Evolutionary conservation across 768 basidiomycete species (phyloP), one percentile per base, ranked within the genome.

Genomic region (Tephrocybe sp.): DNA sequence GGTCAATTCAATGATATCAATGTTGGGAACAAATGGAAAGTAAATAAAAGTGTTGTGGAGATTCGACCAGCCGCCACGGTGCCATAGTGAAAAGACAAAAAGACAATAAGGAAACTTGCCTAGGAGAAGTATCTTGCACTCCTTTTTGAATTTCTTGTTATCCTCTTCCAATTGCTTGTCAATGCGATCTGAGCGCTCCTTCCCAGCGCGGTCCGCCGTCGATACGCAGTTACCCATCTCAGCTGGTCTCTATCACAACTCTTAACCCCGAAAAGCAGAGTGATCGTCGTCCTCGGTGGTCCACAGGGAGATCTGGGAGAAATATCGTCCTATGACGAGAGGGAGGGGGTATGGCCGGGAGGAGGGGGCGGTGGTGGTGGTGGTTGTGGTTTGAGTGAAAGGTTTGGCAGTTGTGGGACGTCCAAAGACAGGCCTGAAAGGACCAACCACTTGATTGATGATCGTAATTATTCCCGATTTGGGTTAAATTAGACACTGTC

Each of bases 51-150:
- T 12, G 12, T 15, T 15, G 15, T 34, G 33, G 33, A 34, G 33
- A 34, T 34, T 4, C 15, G 33, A 15, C 33, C 9, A 34, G 33
- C 15, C 11, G 33, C 33, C 33, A 34, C 33, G 33, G 33, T 15
- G 33, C 33, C 33, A 34, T 34, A 15, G 33, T 9, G 15, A n/a
- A 34, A 34, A 4, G 11, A 34, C 33, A 34, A 34, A 34, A 15
- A 4, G 7, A 37, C 9, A 16, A 34, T 10, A 8, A 25, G 11
- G 40, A 8, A 3, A 75, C 90, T 39, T 52, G 90, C 92, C 94
- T 10, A 97, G 75, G 6, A 97, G 71, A 18, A 97, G 70, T 56
- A 97, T 94, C 78, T 95, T 95, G 74, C 91, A 94, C 64, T 94
- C 94, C 59, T 84, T 83, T 66, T 86, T 86, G 57, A 87, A 88